phyloP scores from a whole-genome alignment of 331 rosid genomes.

The Quercus tomentella region DNA sequence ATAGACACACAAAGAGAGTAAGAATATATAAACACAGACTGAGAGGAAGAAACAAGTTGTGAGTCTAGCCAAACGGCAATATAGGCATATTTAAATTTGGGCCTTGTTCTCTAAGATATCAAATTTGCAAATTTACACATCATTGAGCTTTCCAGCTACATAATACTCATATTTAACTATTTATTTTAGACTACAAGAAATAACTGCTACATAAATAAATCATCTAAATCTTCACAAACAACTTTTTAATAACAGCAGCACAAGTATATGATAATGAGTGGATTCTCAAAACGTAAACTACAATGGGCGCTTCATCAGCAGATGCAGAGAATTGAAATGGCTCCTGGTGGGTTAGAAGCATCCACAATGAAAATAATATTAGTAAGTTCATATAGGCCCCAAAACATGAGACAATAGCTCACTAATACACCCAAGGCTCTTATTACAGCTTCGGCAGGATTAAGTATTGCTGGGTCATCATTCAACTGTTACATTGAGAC shows the following conservation, averaged over 20 bases:
- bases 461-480: not conserved
- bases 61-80: too few relatives aligned
- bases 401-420: not conserved
- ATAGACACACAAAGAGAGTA: not conserved
- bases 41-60: too few relatives aligned
- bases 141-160: not conserved
- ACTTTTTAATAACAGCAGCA: not conserved
- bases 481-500: not conserved
- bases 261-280: not conserved
- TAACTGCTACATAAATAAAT: not conserved
- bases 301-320: not conserved
- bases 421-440: not conserved
- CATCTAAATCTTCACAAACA: not conserved
- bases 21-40: too few relatives aligned
- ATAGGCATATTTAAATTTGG: too few relatives aligned
- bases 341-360: not conserved
- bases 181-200: not conserved
- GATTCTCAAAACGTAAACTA: not conserved
- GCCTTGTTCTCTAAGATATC: not conserved
- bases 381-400: not conserved
- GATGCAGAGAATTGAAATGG: not conserved
- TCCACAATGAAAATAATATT: not conserved
- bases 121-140: not conserved
- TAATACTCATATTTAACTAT: not conserved
- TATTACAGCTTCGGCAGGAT: not conserved